Base-by-base conservation (phyloP, 2,329 filamentous ascomycete genomes). In the Arthroderma sp. region DNA sequence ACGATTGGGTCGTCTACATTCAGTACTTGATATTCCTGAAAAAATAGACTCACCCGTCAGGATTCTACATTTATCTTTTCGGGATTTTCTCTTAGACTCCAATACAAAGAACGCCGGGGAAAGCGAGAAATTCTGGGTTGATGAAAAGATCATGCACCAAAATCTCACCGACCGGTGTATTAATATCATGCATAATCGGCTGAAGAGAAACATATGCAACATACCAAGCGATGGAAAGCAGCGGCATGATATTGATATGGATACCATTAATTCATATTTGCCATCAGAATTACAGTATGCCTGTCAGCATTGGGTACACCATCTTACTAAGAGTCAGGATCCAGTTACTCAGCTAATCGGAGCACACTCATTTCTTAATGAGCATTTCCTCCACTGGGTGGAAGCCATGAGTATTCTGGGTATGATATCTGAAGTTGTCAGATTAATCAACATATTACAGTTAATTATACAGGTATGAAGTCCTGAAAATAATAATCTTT, bases 61-160 rank as follows among this genome's bases (percentile, higher is more conserved):
- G 28, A 36, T 53, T 2, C 43, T 54, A 29, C 52, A 54, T 43
- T 49, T 51, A 46, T 58, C 54, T 38, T 59, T 59, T 46, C 50
- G 53, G 11, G 54, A 60, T 43, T 59, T 56, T 28, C 53, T 59
- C 6, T 51, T 58, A 30, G 39, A 54, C 28, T 22, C 9, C 6
- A 34, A 51, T 36, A 56, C 49, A 49, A 43, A 44, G 22, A 29
- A 37, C 6, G 28, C 9, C 7, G 29, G 11, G 11, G 32, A 42
- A 5, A 42, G 5, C 22, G 29, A 9, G 7, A 6, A 4, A 36
- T 56, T 60, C 54, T 50, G 55, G 52, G 53, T 58, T 47, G 44
- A 65, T 38, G 51, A 59, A 50, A 56, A 51, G 44, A 31, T 45
- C 8, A 53, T 54, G 42, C 56, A 65, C 41, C 27, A 52, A 43